Conservation (phyloP, 257 asterid species). For the Penstemon davidsonii region DNA sequence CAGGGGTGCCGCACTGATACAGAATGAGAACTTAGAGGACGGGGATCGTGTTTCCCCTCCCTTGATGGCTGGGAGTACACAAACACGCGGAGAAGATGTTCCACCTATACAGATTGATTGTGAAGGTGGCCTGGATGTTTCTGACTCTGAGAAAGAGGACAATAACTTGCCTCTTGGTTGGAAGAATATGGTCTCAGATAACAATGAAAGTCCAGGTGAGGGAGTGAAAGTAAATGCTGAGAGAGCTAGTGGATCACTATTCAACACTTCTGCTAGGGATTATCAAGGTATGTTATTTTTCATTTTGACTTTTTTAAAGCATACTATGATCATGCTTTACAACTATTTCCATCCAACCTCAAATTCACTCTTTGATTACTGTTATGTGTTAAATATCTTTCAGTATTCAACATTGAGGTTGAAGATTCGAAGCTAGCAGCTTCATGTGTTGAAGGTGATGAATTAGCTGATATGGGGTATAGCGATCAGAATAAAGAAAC, state of each 20-base stretch:
- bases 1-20: constrained; percentile 27
- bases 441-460: constrained; percentile 34
- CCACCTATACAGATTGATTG: constrained; percentile 34
- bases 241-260: constrained; percentile 35
- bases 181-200: constrained; percentile 33
- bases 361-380: constrained; percentile 25
- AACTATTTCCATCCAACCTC: constrained; percentile 13
- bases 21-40: constrained; percentile 34
- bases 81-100: constrained; percentile 30
- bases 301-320: no score
- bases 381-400: constrained; percentile 27
- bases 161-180: constrained; percentile 34
- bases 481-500: constrained; percentile 35
- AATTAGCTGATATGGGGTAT: constrained; percentile 26
- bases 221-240: constrained; percentile 36
- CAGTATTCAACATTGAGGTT: constrained; percentile 51
- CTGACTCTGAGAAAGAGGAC: constrained; percentile 35
- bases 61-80: constrained; percentile 37
- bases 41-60: constrained; percentile 36
- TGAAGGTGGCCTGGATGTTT: constrained; percentile 33
- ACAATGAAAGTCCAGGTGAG: constrained; percentile 34
- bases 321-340: constrained; percentile 14
- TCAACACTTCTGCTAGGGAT: constrained; percentile 28
- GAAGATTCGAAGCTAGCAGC: constrained; percentile 37
- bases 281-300: constrained; percentile 58